A percentile compares a stretch with the other conserved stretches of the same genome.
Evolutionary conservation across 192 early-diverging fungal genomes (phyloP).

Genomic region (Rhizophagus clarus): DNA sequence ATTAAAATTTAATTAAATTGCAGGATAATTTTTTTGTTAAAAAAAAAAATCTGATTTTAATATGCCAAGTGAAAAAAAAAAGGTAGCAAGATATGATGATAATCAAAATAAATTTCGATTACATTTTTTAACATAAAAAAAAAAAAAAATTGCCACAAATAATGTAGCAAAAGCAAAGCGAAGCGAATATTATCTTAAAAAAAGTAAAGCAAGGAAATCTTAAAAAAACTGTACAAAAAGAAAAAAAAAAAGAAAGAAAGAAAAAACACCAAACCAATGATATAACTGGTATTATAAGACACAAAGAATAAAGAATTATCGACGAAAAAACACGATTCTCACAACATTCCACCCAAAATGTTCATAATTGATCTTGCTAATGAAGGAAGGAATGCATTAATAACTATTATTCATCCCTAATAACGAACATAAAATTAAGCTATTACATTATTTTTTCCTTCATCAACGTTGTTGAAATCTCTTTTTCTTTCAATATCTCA

Average conservation of each 20-base stretch:
- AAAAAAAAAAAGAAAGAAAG: too few relatives aligned
- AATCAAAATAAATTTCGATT: constrained; percentile 1
- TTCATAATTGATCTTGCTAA: neutral
- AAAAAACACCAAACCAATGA: neutral
- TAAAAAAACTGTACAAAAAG: too few relatives aligned
- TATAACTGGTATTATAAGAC: neutral
- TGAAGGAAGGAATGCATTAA: neutral
- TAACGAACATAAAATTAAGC: neutral
- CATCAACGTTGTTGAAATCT: neutral
- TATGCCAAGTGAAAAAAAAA: neutral
- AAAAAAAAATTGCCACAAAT: neutral
- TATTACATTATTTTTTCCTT: neutral
- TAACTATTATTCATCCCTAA: neutral
- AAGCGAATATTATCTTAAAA: too few relatives aligned
- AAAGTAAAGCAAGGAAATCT: too few relatives aligned
- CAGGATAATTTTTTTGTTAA: too few relatives aligned
- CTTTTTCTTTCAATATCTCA: constrained; percentile 23
- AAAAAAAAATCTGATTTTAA: neutral
- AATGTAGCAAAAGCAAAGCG: neutral
- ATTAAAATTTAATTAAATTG: neutral
- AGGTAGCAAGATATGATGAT: neutral
- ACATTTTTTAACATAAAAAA: neutral
- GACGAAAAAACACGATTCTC: neutral
- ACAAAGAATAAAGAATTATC: neutral
- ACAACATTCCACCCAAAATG: neutral